A percentile compares a stretch with the other conserved stretches of the same genome.
Conservation (phyloP, 805 yeast genomes). For the Candida ovalis region DNA sequence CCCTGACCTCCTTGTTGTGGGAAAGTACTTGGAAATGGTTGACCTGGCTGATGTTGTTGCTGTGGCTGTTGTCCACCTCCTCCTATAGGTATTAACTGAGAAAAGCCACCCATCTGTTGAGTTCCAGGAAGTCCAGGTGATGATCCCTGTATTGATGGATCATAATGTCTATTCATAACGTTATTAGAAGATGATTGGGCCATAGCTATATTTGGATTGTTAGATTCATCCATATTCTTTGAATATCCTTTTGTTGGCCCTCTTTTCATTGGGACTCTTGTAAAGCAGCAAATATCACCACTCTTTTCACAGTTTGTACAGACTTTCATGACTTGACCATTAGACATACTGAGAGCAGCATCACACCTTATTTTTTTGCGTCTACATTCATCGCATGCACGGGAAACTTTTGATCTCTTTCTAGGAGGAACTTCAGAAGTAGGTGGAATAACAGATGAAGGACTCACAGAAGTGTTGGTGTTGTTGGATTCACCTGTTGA, state of each 20-base stretch:
- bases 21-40: conserved; percentile 3
- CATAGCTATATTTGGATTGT: not conserved
- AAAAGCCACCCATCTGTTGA: conserved; percentile 3
- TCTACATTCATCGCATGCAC: conserved; percentile 82
- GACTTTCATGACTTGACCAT: conserved; percentile 43
- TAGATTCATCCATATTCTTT: conserved; percentile 33
- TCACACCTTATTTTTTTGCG: conserved; percentile 71
- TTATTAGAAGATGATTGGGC: not conserved
- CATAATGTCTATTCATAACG: not conserved
- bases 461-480: not conserved
- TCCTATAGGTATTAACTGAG: conserved; percentile 7
- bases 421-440: conserved; percentile 31
- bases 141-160: conserved; percentile 1
- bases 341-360: conserved; percentile 45
- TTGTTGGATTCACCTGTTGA: not conserved
- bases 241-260: conserved; percentile 75
- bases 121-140: conserved; percentile 7
- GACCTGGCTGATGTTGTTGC: conserved; percentile 11
- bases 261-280: conserved; percentile 68
- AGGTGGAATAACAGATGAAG: not conserved
- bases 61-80: conserved; percentile 2
- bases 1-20: conserved; percentile 2
- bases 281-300: conserved; percentile 61
- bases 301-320: conserved; percentile 64
- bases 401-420: conserved; percentile 66